Conservation (phyloP, 2,329 filamentous ascomycete species). For the Phialophora verrucosa region DNA sequence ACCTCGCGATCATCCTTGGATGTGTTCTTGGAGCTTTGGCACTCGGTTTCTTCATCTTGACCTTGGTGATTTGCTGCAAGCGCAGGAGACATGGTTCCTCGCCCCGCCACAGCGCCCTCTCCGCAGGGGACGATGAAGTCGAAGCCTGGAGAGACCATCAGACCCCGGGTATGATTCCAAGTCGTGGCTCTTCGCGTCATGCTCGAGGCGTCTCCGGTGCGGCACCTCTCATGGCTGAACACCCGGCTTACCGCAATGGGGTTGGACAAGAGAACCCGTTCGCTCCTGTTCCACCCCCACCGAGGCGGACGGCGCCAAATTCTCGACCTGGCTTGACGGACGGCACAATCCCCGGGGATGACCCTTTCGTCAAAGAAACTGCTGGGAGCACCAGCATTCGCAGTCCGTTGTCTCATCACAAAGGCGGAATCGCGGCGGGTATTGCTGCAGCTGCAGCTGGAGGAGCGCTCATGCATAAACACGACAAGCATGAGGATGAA, state of each 20-base stretch:
- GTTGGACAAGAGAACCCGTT: conserved; percentile 37
- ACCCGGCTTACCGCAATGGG: conserved; percentile 26
- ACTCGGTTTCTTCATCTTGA: conserved; percentile 33
- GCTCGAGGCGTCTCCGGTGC: neutral
- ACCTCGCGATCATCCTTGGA: conserved; percentile 37
- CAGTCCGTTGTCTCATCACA: conserved; percentile 11
- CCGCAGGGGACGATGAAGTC: conserved; percentile 37
- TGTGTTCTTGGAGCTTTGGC: conserved; percentile 37
- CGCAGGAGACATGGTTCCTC: conserved; percentile 27
- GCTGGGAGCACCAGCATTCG: conserved; percentile 14
- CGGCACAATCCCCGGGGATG: conserved; percentile 26
- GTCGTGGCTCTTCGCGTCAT: conserved; percentile 17
- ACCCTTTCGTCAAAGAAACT: conserved; percentile 26
- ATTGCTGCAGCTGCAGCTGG: conserved; percentile 33
- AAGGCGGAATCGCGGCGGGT: conserved; percentile 28
- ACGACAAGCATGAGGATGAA: conserved; percentile 22
- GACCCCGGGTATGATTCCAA: neutral
- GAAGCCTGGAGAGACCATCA: conserved; percentile 35
- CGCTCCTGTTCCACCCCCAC: conserved; percentile 37
- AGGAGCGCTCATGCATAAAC: conserved; percentile 28
- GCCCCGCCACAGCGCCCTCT: conserved; percentile 34
- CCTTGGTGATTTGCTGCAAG: conserved; percentile 32
- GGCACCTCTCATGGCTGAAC: conserved; percentile 37
- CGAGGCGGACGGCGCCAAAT: conserved; percentile 34
- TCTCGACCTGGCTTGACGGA: conserved; percentile 33